Percentiles rank a stretch among this genome's conserved stretches.
phyloP scores from a whole-genome alignment of 2,329 filamentous ascomycete species.

The Colletotrichum australisinense region DNA sequence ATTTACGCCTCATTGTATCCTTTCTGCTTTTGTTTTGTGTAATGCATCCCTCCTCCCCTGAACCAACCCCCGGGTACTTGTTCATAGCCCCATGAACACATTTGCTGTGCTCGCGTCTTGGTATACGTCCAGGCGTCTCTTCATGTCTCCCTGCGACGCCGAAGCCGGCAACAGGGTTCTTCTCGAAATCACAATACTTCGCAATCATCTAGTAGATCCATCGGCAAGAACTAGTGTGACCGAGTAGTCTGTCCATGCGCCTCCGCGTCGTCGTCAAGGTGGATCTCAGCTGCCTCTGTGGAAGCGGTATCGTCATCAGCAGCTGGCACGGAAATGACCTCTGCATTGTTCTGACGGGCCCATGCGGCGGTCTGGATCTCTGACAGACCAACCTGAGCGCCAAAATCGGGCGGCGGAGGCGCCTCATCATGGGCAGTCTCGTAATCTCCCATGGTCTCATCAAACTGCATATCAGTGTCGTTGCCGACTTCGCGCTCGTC shows the following conservation, averaged over 20 bases:
- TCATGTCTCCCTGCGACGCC: not conserved
- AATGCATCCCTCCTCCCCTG: conserved; percentile 4
- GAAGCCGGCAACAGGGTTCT: not conserved
- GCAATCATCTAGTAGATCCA: not conserved
- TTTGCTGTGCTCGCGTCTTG: not conserved
- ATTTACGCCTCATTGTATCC: conserved; percentile 34
- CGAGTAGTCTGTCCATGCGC: conserved; percentile 37
- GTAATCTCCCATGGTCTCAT: conserved; percentile 33
- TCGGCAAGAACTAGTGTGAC: conserved; percentile 1
- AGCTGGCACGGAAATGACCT: conserved; percentile 53
- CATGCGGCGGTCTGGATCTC: conserved; percentile 48
- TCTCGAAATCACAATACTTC: not conserved
- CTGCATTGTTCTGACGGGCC: conserved; percentile 45
- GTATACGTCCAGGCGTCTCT: not conserved
- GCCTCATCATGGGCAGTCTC: conserved; percentile 34
- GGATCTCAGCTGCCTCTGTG: conserved; percentile 62
- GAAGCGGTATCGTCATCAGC: conserved; percentile 50
- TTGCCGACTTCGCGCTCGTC: conserved; percentile 46
- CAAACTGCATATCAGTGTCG: conserved; percentile 36
- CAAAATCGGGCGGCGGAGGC: conserved; percentile 38
- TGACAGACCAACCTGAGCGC: conserved; percentile 38
- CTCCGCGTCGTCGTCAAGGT: conserved; percentile 53
- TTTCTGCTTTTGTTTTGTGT: conserved; percentile 30
- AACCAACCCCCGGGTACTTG: not conserved
- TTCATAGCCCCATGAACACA: conserved; percentile 6